Evolutionary conservation across 345 rosid species (phyloP).

Genomic region (Clausena lansium): DNA sequence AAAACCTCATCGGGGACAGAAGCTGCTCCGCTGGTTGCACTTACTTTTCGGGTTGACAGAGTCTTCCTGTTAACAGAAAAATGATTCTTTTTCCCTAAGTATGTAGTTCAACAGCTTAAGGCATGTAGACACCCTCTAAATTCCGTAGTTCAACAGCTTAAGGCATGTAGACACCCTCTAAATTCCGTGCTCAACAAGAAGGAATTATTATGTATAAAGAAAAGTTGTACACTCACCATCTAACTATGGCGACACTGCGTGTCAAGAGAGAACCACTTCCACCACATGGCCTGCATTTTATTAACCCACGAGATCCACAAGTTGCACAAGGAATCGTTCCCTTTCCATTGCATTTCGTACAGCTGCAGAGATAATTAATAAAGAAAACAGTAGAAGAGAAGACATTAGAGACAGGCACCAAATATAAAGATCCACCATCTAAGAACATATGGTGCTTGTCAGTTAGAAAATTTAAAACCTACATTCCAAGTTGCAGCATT

Average conservation of each 20-base stretch:
- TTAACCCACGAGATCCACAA: constrained; percentile 82
- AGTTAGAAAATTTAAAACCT: not conserved
- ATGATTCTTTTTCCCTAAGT: not conserved
- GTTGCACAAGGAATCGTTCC: constrained; percentile 79
- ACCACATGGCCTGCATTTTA: constrained; percentile 62
- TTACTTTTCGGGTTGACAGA: constrained; percentile 71
- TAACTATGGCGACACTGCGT: constrained; percentile 54
- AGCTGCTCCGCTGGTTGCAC: constrained; percentile 88
- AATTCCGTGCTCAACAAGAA: not conserved
- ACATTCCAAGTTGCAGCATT: not conserved
- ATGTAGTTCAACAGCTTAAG: too few relatives aligned
- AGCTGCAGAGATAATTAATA: constrained; percentile 39
- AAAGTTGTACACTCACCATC: constrained; percentile 47
- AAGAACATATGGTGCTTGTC: not conserved
- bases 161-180: not conserved
- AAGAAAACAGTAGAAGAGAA: not conserved
- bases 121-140: too few relatives aligned
- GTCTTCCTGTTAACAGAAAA: constrained; percentile 59
- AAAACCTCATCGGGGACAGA: constrained; percentile 94
- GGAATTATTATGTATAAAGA: not conserved
- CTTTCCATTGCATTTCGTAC: constrained; percentile 67
- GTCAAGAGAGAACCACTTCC: constrained; percentile 77
- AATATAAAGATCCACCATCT: not conserved
- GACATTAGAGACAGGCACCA: not conserved
- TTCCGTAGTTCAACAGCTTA: too few relatives aligned